These are phyloP conservation scores for Scheffersomyces stambukii DNA, from an alignment of 1,139 yeast genomes.

Conservation along the genomic window DNA sequence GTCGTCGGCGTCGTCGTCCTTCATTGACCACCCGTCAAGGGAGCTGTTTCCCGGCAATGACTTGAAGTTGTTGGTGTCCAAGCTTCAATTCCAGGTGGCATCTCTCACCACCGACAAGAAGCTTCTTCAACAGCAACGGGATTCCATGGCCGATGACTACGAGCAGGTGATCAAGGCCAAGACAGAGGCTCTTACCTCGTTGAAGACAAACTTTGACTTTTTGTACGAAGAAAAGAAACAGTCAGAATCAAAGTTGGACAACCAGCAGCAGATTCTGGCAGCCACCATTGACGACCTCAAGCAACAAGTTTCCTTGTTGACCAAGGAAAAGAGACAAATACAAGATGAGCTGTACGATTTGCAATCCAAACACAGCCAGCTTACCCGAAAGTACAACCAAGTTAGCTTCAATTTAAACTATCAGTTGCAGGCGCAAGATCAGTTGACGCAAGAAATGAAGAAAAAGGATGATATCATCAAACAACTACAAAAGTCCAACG, in stretches of 20 bases:
- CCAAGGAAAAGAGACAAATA: constrained; percentile 14
- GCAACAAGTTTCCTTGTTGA: constrained; percentile 17
- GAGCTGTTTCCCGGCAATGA: constrained; percentile 8
- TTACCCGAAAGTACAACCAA: constrained; percentile 24
- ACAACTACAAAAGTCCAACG: constrained; percentile 29
- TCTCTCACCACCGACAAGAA: constrained; percentile 31
- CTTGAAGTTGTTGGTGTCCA: constrained; percentile 19
- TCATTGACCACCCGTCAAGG: constrained; percentile 12
- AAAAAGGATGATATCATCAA: constrained; percentile 11
- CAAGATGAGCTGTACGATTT: constrained; percentile 14
- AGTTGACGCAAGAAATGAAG: constrained; percentile 25
- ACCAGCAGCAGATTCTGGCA: constrained; percentile 42
- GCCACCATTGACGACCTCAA: constrained; percentile 37
- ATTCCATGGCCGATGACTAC: constrained; percentile 21
- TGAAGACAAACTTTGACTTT: constrained; percentile 53
- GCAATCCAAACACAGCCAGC: constrained; percentile 21
- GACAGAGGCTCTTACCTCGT: constrained; percentile 25
- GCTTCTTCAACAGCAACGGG: constrained; percentile 30
- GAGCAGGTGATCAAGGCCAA: constrained; percentile 28
- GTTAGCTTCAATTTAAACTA: constrained; percentile 27
- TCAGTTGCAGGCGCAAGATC: constrained; percentile 25
- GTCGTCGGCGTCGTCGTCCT: constrained; percentile 15
- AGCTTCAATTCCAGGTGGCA: constrained; percentile 25
- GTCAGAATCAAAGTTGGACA: constrained; percentile 48
- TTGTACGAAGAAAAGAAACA: constrained; percentile 55